Evolutionary conservation across 2,329 filamentous ascomycete genomes (phyloP).

Genomic region (Cladophialophora bantiana): DNA sequence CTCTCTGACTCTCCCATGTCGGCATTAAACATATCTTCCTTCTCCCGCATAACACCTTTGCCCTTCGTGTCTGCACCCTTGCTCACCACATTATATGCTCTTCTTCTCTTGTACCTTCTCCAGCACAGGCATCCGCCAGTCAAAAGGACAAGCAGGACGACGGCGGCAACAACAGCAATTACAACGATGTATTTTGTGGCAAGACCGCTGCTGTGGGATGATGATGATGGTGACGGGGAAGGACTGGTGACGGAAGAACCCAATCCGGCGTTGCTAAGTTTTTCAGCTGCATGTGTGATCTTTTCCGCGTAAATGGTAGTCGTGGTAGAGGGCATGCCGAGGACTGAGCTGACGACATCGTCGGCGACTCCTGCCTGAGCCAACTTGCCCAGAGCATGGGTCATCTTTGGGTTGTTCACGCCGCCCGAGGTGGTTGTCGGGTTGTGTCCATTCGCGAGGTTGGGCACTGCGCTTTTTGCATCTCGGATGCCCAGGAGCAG

Average conservation of each 20-base stretch:
- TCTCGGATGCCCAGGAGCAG: constrained; percentile 19
- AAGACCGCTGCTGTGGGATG: constrained; percentile 15
- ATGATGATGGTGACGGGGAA: not conserved
- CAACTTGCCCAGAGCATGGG: constrained; percentile 29
- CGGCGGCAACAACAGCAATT: constrained; percentile 28
- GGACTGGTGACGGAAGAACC: constrained; percentile 18
- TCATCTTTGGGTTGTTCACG: constrained; percentile 24
- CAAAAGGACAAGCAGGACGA: constrained; percentile 24
- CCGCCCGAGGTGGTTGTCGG: constrained; percentile 18
- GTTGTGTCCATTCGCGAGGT: constrained; percentile 4
- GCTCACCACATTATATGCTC: constrained; percentile 33
- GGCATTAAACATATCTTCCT: constrained; percentile 34
- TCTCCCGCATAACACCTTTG: constrained; percentile 23
- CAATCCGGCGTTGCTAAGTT: constrained; percentile 29
- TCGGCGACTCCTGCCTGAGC: constrained; percentile 32
- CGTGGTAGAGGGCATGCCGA: constrained; percentile 19
- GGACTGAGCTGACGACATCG: constrained; percentile 15
- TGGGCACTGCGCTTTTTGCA: constrained; percentile 17
- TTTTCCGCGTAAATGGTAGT: constrained; percentile 24
- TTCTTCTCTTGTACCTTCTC: constrained; percentile 32
- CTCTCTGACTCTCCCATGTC: constrained; percentile 29
- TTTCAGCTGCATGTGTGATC: constrained; percentile 28
- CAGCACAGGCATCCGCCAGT: constrained; percentile 28
- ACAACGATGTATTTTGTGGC: constrained; percentile 33
- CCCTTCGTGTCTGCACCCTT: constrained; percentile 28